Evolutionary conservation across 345 rosid species (phyloP).

Genomic region (Acer saccharum): DNA sequence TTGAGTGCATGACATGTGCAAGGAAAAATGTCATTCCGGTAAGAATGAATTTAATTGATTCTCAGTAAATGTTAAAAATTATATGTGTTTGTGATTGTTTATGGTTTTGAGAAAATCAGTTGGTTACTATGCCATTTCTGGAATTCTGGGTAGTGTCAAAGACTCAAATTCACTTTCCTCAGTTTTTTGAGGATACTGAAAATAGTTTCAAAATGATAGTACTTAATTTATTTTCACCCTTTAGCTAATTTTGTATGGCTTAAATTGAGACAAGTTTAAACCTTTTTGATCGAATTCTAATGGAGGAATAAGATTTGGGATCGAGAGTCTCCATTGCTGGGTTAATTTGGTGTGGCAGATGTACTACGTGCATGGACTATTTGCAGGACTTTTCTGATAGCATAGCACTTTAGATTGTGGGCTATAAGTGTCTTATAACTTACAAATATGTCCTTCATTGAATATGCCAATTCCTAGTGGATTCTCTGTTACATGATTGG

Average conservation of each 20-base stretch:
- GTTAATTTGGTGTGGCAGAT: background rate
- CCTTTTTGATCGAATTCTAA: background rate
- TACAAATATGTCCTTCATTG: background rate
- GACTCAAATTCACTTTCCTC: background rate
- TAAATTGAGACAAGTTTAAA: background rate
- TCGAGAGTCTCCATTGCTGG: background rate
- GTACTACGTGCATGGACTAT: background rate
- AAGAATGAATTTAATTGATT: slow-evolving; percentile 33
- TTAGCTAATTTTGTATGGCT: background rate
- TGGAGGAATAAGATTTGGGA: background rate
- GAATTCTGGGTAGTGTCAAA: background rate
- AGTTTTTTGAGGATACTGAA: background rate
- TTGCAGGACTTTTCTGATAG: background rate
- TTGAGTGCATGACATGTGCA: slow-evolving; percentile 76
- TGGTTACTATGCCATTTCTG: background rate
- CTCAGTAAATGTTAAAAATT: background rate
- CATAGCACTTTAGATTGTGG: background rate
- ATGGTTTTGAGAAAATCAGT: background rate
- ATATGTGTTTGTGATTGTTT: slow-evolving; percentile 1
- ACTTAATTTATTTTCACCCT: background rate
- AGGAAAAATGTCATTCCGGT: slow-evolving; percentile 67
- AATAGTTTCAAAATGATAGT: background rate
- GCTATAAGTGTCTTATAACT: slow-evolving; percentile 2
- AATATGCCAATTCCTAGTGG: background rate
- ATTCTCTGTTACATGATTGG: background rate